Base-by-base conservation (phyloP, 257 asterid genomes). In the Voacanga thouarsii region DNA sequence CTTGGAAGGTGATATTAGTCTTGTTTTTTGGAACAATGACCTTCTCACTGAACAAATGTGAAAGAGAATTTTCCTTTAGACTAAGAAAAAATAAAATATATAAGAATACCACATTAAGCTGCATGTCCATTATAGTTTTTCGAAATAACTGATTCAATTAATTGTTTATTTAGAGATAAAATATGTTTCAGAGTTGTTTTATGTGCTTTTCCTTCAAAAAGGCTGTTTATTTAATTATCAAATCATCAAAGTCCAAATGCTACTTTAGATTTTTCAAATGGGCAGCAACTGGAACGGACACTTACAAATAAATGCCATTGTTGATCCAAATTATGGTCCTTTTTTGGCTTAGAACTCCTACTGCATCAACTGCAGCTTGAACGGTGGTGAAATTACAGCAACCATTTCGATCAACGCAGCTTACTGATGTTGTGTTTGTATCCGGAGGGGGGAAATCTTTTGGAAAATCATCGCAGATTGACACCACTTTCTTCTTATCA, bases 301-400 rank as follows among this genome's bases (percentile, higher is more conserved):
- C 96, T 95, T 87, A 93, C 99, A 87, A 93, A 79, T 93, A 93
- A 64, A 95, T 78, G 49, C 99, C 99, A 80, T 14, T 84, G 72
- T 88, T 90, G 86, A 93, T 92, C 99, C 99, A 95, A 76, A 95
- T 88, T 16, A 89, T 59, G 81, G 75, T 89, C 85, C 90, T 89
- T 68, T 82, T 93, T 5, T 79, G 41, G 84, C 90, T 93, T 73
- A 86, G 80, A 50, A 61, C 89, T 1, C 77, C 90, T 10, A 90
- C 89, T 0, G 96, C 97, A 77, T 95, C 98, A 30, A 95, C 92
- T 1, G 99, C 99, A 1, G 98, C 91, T 77, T 95, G 97, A 30
- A 95, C 90, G 1, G 90, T 87, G 15, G 97, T 93, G 84, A 95
- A 95, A 75, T 95, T 93, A 88, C 99, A 95, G 57, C 99, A 93